Evolutionary conservation across 2,329 filamentous ascomycete genomes (phyloP).

Genomic region (Hypoxylon sp.): DNA sequence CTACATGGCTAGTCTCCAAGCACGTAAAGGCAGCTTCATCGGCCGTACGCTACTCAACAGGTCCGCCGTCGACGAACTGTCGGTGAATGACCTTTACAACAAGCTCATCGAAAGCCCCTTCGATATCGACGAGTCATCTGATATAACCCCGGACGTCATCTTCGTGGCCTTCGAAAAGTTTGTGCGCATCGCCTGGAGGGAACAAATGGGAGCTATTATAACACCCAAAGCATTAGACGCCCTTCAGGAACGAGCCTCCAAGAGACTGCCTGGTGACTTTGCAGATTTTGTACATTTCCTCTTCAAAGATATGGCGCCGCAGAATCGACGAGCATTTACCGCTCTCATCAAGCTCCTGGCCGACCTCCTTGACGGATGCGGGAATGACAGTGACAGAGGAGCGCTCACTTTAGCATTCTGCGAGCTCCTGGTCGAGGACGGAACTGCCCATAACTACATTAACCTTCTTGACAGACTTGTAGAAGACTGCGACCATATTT

Average conservation of each 20-base stretch:
- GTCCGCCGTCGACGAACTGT: constrained; percentile 74
- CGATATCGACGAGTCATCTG: constrained; percentile 76
- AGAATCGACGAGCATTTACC: constrained; percentile 79
- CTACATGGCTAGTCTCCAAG: constrained; percentile 82
- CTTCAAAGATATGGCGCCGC: constrained; percentile 71
- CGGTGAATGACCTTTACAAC: constrained; percentile 91
- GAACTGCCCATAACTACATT: constrained; percentile 81
- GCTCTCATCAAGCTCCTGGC: constrained; percentile 85
- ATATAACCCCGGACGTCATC: constrained; percentile 81
- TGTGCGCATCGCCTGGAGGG: constrained; percentile 83
- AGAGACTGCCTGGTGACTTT: constrained; percentile 75
- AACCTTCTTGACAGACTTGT: constrained; percentile 88
- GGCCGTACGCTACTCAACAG: constrained; percentile 78
- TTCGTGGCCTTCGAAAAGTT: constrained; percentile 96
- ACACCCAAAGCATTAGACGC: constrained; percentile 73
- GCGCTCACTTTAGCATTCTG: constrained; percentile 88
- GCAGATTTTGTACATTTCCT: constrained; percentile 71
- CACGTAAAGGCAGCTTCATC: constrained; percentile 85
- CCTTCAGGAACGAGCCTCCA: constrained; percentile 74
- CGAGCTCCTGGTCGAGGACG: constrained; percentile 81
- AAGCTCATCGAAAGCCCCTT: constrained; percentile 82
- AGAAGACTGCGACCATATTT: constrained; percentile 88
- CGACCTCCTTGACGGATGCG: constrained; percentile 86
- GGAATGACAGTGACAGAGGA: constrained; percentile 89
- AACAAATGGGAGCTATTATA: constrained; percentile 87